Base-by-base conservation (phyloP, 2,329 filamentous ascomycete genomes). In the Xenosphaeropsis pyriputrescens region DNA sequence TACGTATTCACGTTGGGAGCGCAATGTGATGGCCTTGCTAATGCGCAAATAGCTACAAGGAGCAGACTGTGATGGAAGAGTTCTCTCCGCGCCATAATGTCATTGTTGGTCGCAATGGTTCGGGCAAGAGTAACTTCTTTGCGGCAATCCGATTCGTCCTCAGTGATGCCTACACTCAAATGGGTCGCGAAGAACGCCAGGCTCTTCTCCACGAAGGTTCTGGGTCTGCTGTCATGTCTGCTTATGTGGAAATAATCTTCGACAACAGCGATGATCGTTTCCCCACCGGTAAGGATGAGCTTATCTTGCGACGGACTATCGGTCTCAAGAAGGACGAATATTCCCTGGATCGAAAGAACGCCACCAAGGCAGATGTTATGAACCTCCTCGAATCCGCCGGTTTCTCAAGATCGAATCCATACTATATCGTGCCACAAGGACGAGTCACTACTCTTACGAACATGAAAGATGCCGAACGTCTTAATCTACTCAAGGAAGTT, bases 101-200 rank as follows among this genome's bases (percentile, higher is more conserved):
- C 49, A 93, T 98, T 52, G 91, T 98, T 54, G 91, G 91, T 49
- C 89, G 91, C 66, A 98, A 98, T 77, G 91, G 91, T 48, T 96
- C 91, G 2, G 91, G 91, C 55, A 98, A 98, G 71, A 95, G 86
- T 60, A 98, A 98, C 64, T 98, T 98, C 73, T 98, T 98, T 62
- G 89, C 91, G 37, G 91, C 91, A 33, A 95, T 98, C 60, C 86
- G 91, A 41, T 98, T 98, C 63, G 93, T 96, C 34, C 79, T 98
- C 45, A 91, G 88, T 61, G 91, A 98, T 75, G 85, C 86, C 47
- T 98, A 98, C 62, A 93, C 84, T 33, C 84, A 93, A 58, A 85
- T 98, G 75, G 85, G 82, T 46, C 82, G 89, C 50, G 91, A 98
- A 58, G 89, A 98, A 67, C 85, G 91, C 43, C 86, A 93, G 60